Evolutionary conservation across 495 filamentous ascomycete genomes (phyloP), one percentile per base, ranked within the genome.

Genomic region (Trichoderma reesei): DNA sequence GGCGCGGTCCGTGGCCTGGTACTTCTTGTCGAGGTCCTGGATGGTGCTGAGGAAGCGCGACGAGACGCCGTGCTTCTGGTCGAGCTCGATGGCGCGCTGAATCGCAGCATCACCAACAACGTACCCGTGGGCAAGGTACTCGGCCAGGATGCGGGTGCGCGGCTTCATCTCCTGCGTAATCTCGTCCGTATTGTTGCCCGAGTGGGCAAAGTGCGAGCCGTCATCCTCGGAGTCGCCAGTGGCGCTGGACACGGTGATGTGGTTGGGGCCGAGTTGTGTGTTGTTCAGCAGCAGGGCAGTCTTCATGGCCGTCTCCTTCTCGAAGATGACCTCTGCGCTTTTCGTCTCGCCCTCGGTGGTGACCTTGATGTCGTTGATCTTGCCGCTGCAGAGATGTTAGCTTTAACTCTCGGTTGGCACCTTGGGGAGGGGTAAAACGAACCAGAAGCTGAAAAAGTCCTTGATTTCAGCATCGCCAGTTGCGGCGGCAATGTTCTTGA

Each of bases 391-490:
- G 26, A 54, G 16, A 44, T 36, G 62, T 66, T 77, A 69, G 81
- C n/a, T 11, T 7, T 2, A 39, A 3, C 18, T 71, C 14, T 14
- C 34, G 38, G 9, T 13, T 36, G 31, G 48, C 20, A 18, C 39
- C 61, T 34, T 6, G n/a, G 16, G 16, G n/a, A n/a, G 64, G 59
- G 10, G 59, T 1, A 26, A 26, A 1, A 68, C 84, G 72, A 82
- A 94, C 91, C 94, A 98, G 86, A 98, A 98, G 78, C 89, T 94
- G 82, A 98, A 98, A 85, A 98, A 98, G 69, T 95, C 92, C 68
- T 85, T 86, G 66, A 98, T 84, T 75, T 98, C 91, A 78, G 92
- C 89, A 74, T 98, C 90, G 66, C 84, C 82, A 59, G 92, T 96
- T 67, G 85, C 71, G 64, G 80, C 71, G 66, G 88, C 83, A 77